Evolutionary conservation across 108 stramenopile genomes (phyloP).

Genomic region (Conticribra guillardii): DNA sequence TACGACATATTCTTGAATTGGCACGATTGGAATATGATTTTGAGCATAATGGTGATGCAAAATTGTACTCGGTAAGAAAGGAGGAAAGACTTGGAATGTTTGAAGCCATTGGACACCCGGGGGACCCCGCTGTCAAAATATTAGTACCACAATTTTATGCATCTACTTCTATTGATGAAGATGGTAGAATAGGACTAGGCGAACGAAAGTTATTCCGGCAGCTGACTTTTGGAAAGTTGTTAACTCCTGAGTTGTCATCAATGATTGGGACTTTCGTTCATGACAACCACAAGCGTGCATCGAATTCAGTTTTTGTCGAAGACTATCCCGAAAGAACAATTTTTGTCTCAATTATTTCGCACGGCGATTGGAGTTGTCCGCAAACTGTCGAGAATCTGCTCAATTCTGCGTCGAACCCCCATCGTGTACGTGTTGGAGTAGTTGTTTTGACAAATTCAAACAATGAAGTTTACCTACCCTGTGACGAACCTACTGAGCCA

Average conservation of each 20-base stretch:
- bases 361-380: slow-evolving; percentile 52
- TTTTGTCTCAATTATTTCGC: slow-evolving; percentile 57
- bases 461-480: slow-evolving; percentile 26
- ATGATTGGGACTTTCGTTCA: slow-evolving; percentile 8
- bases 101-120: slow-evolving; percentile 20
- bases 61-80: slow-evolving; percentile 14
- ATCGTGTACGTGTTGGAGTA: slow-evolving; percentile 57
- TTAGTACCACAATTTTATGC: slow-evolving; percentile 21
- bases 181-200: neutral
- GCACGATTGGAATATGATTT: slow-evolving; percentile 5
- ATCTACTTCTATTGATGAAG: neutral
- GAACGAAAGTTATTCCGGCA: slow-evolving; percentile 14
- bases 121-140: neutral
- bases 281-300: neutral
- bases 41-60: neutral
- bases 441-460: slow-evolving; percentile 56
- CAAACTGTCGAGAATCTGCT: slow-evolving; percentile 53
- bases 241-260: slow-evolving; percentile 21
- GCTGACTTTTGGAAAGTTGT: slow-evolving; percentile 11
- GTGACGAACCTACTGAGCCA: slow-evolving; percentile 27
- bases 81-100: slow-evolving; percentile 24
- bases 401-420: slow-evolving; percentile 51
- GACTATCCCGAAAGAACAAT: slow-evolving; percentile 48
- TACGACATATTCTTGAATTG: slow-evolving; percentile 15
- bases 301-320: neutral